phyloP scores from a whole-genome alignment of 2,329 filamentous ascomycete genomes.

The Diatrype stigma region DNA sequence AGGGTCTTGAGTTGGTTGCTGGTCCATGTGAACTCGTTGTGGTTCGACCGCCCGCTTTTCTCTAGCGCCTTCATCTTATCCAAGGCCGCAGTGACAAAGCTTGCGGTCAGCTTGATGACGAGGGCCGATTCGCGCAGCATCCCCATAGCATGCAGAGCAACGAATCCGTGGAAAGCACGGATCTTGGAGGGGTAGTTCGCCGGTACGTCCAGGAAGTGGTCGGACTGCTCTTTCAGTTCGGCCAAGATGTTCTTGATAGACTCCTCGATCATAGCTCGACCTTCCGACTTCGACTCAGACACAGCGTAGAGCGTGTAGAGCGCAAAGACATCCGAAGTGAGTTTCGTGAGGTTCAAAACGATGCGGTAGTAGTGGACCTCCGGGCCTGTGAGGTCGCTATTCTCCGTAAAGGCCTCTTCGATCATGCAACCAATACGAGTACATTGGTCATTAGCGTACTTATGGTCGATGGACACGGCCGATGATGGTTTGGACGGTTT shows the following conservation, averaged over 20 bases:
- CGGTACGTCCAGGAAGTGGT: constrained; percentile 13
- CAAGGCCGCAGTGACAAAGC: constrained; percentile 26
- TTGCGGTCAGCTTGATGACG: constrained; percentile 26
- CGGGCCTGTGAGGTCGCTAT: background rate
- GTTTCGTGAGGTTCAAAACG: constrained; percentile 1
- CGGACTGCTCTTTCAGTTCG: constrained; percentile 12
- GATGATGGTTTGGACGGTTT: constrained; percentile 40
- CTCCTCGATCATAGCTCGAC: constrained; percentile 3
- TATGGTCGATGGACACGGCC: constrained; percentile 36
- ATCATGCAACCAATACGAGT: constrained; percentile 11
- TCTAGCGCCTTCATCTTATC: constrained; percentile 30
- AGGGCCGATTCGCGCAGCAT: constrained; percentile 33
- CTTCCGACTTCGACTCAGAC: constrained; percentile 3
- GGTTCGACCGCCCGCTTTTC: constrained; percentile 26
- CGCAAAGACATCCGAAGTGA: constrained; percentile 12
- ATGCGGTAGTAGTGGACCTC: constrained; percentile 4
- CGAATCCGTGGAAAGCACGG: constrained; percentile 24
- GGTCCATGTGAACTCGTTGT: constrained; percentile 29
- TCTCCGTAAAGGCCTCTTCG: background rate
- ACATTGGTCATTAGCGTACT: constrained; percentile 37
- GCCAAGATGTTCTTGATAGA: constrained; percentile 2
- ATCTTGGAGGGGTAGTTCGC: constrained; percentile 10
- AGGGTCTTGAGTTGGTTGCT: constrained; percentile 30
- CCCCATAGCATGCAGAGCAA: constrained; percentile 31
- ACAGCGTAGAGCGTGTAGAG: constrained; percentile 5